phyloP scores from a whole-genome alignment of 177 flowering plant species.

The Vitis hybrid region DNA sequence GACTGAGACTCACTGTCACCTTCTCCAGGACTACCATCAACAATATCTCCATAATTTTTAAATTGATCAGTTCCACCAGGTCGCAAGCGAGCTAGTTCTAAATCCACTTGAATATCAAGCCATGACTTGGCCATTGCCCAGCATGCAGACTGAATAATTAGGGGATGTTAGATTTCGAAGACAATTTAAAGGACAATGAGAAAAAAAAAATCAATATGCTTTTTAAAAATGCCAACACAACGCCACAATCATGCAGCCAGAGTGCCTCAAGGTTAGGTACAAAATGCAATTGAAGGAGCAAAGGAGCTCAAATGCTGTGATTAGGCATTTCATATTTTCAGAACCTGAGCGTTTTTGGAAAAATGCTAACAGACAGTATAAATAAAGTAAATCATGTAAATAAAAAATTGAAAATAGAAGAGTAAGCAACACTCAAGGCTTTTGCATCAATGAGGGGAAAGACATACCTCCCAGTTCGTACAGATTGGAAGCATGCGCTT shows the following conservation, averaged over 20 bases:
- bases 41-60: slow-evolving; percentile 53
- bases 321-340: no score
- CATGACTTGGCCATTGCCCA: slow-evolving; percentile 99
- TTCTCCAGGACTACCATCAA: slow-evolving; percentile 52
- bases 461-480: slow-evolving; percentile 87
- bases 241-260: no score
- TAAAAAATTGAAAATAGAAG: background rate
- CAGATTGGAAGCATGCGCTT: slow-evolving; percentile 87
- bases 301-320: no score
- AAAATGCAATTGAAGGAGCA: no score
- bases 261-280: no score
- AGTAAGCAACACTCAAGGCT: background rate
- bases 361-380: no score
- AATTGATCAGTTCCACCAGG: slow-evolving; percentile 58
- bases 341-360: no score
- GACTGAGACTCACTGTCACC: slow-evolving; percentile 36
- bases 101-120: slow-evolving; percentile 88
- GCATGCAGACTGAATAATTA: slow-evolving; percentile 80
- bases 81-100: slow-evolving; percentile 63
- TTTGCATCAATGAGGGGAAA: background rate
- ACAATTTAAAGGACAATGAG: background rate
- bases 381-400: no score
- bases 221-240: no score
- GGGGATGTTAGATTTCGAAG: slow-evolving; percentile 6
- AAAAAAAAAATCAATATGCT: background rate